Evolutionary conservation across 306 rosid species (phyloP), one percentile per base, ranked within the genome.

Genomic region (Prinsepia uniflora): DNA sequence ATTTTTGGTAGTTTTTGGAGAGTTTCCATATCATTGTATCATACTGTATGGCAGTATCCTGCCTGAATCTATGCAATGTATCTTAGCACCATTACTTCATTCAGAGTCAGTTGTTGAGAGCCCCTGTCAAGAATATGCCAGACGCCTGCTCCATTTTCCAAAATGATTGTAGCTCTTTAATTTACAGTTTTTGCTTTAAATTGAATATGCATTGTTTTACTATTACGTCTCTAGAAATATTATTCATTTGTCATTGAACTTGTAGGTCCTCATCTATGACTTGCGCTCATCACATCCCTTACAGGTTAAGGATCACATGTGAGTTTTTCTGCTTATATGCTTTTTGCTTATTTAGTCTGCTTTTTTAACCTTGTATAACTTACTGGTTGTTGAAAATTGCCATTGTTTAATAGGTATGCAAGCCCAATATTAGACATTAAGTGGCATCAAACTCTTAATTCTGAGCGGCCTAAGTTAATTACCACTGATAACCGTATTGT

Each of bases 221-320:
- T 30, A 7, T 10, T n/a, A 13, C 6, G 10, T 34, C 6, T 42
- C 13, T 14, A 30, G 49, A 56, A 65, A 34, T 76, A 14, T 58
- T 43, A 73, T 42, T 73, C 40, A 14, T 55, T 11, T 57, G 17
- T 44, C 42, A 44, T 76, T 67, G 70, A 55, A 52, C 42, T 19
- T 78, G 84, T 94, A 93, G 98, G 94, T 93, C 58, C 88, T 93
- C 79, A 79, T 93, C 67, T 93, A 88, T 78, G 98, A 93, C 76
- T 75, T 90, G 74, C 98, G 97, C 52, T 88, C 97, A 5, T 87
- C 98, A 6, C 72, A 76, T 74, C 98, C 96, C 47, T 7, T 90
- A 68, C 81, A 80, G 70, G 75, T 88, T 48, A 84, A 93, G 76
- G 97, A 93, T 81, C 97, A 90, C 77, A 86, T 90, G 98, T 93